Evolutionary conservation across 2,329 filamentous ascomycete genomes (phyloP), one percentile per base, ranked within the genome.

Genomic region (Colletotrichum eleusines): DNA sequence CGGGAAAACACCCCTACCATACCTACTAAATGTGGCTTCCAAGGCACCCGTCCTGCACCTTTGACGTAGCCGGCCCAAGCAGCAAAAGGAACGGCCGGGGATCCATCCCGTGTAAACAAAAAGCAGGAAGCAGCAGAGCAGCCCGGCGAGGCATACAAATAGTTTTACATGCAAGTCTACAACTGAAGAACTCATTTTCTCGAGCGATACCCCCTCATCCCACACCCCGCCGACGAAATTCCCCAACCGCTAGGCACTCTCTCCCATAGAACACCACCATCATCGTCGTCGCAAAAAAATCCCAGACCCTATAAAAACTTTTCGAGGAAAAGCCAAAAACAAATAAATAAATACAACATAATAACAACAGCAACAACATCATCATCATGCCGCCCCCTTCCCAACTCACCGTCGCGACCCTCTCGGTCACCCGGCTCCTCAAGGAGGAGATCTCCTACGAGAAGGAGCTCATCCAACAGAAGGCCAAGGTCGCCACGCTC

Each of bases 391-490:
- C 93, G 4, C 87, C 94, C 40, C 92, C 93, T 54, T 90, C 91
- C 1, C 88, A 91, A 75, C 89, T 98, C 79, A 82, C 89, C 76
- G 96, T 98, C 78, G 90, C 92, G 54, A 96, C 93, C 31, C 89
- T 91, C 72, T 90, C 94, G 26, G 89, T 98, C 75, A 86, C 88
- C 76, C 94, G 96, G 70, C 89, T 98, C 58, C 89, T 97, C 74
- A 98, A 97, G 82, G 96, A 99, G 81, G 94, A 98, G 81, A 85
- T 88, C 48, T 95, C 91, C 76, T 98, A 99, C 84, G 92, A 95
- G 85, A 92, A 92, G 78, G 96, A 99, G 81, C 87, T 95, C 26
- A 84, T 88, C 73, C 86, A 91, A 74, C 95, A 98, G 79, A 87
- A 93, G 76, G 87, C 88, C 72, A 89, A 92, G 67, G 88, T 97